phyloP scores from a whole-genome alignment of 1,284 basidiomycete species.

The Ganoderma sinense region DNA sequence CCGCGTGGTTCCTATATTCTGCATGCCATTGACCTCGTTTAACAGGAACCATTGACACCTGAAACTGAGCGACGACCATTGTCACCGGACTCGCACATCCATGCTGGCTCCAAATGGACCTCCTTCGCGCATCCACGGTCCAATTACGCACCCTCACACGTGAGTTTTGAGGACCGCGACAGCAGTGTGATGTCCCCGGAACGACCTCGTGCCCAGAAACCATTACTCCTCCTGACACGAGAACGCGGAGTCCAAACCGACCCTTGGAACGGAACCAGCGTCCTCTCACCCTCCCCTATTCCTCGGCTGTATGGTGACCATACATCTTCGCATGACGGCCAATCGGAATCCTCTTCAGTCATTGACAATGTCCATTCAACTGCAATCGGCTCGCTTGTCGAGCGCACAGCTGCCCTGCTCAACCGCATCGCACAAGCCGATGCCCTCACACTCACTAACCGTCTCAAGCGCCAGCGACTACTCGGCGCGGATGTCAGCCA shows the following conservation, averaged over 20 bases:
- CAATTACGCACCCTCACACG: constrained; percentile 47
- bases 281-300: constrained; percentile 44
- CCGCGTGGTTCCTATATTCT: constrained; percentile 1
- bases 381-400: constrained; percentile 71
- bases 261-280: constrained; percentile 35
- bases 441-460: constrained; percentile 86
- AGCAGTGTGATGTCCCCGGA: constrained; percentile 47
- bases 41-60: constrained; percentile 68
- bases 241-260: constrained; percentile 84
- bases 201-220: constrained; percentile 50
- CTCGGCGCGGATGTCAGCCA: constrained; percentile 86
- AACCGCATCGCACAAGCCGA: constrained; percentile 84
- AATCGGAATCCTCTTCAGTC: constrained; percentile 74
- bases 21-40: constrained; percentile 4
- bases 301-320: constrained; percentile 50
- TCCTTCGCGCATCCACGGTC: constrained; percentile 48
- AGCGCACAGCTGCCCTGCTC: constrained; percentile 74
- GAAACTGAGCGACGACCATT: constrained; percentile 63
- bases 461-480: constrained; percentile 92
- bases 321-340: constrained; percentile 59
- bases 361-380: constrained; percentile 54
- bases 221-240: constrained; percentile 66
- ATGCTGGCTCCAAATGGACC: constrained; percentile 52
- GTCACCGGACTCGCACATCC: constrained; percentile 60
- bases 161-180: constrained; percentile 53